A percentile compares a stretch with the other conserved stretches of the same genome.
These are phyloP conservation scores for Podaxis sp. DNA, from an alignment of 768 basidiomycete species.

Conservation along the genomic window DNA sequence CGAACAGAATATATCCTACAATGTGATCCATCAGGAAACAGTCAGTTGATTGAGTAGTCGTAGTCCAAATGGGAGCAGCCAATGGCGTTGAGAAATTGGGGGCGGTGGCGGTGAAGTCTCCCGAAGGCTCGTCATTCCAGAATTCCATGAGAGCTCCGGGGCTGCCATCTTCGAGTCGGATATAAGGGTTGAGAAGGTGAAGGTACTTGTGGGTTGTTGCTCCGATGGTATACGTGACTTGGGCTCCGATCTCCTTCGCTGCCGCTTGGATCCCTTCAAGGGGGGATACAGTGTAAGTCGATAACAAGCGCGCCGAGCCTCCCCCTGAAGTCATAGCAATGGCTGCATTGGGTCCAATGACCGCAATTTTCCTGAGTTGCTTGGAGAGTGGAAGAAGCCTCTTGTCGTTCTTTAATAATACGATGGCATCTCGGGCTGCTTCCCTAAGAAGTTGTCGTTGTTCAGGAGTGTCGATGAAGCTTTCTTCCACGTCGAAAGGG, in stretches of 20 bases:
- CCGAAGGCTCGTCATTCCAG: conserved; percentile 41
- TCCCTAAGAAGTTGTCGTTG: conserved; percentile 43
- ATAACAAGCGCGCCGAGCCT: conserved; percentile 49
- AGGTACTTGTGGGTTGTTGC: conserved; percentile 42
- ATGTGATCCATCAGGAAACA: conserved; percentile 39
- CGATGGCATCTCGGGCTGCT: conserved; percentile 49
- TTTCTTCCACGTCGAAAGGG: conserved; percentile 48
- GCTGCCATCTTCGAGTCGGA: conserved; percentile 32
- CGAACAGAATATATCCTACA: conserved; percentile 21
- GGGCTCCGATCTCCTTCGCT: conserved; percentile 36
- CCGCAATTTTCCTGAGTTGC: conserved; percentile 40
- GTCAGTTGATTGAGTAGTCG: conserved; percentile 28
- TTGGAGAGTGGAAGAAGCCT: conserved; percentile 44
- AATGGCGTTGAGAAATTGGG: conserved; percentile 22
- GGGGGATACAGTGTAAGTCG: conserved; percentile 53
- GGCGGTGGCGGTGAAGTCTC: conserved; percentile 26
- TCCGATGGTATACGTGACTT: conserved; percentile 43
- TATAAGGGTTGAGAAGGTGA: conserved; percentile 44
- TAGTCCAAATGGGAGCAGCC: conserved; percentile 30
- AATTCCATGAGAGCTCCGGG: conserved; percentile 37
- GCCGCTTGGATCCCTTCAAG: conserved; percentile 47
- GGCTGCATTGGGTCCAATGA: conserved; percentile 63
- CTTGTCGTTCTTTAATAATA: conserved; percentile 57
- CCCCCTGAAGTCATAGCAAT: conserved; percentile 50
- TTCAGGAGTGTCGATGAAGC: conserved; percentile 40